A percentile compares a stretch with the other conserved stretches of the same genome.
phyloP scores from a whole-genome alignment of 2,329 filamentous ascomycete genomes.

The Diplodia seriata region DNA sequence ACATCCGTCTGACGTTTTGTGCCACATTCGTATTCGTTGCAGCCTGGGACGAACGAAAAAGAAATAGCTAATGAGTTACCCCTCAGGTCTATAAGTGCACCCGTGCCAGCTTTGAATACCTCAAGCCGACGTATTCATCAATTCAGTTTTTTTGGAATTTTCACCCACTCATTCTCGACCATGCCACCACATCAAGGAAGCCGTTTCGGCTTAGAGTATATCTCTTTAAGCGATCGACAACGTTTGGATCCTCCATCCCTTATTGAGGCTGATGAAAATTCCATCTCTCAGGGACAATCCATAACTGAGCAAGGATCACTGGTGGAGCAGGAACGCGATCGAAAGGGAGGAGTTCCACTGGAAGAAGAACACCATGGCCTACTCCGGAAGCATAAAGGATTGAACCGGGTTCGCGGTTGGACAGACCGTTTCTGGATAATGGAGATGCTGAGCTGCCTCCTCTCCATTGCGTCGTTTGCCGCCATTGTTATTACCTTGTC shows the following conservation, averaged over 20 bases:
- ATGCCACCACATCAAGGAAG: too few relatives aligned
- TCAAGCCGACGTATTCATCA: too few relatives aligned
- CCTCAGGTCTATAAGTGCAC: too few relatives aligned
- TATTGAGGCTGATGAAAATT: background rate
- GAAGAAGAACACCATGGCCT: background rate
- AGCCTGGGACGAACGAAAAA: too few relatives aligned
- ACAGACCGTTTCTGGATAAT: slow-evolving; percentile 1
- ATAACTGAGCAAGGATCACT: background rate
- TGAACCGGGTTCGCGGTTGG: background rate
- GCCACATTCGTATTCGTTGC: too few relatives aligned
- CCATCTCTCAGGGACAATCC: background rate
- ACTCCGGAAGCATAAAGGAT: background rate
- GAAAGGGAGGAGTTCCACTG: background rate
- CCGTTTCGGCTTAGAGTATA: background rate
- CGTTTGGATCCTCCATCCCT: background rate
- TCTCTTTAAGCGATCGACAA: background rate
- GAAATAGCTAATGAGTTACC: too few relatives aligned
- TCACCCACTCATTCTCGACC: too few relatives aligned
- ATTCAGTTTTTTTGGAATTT: too few relatives aligned
- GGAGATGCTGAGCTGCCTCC: slow-evolving; percentile 9
- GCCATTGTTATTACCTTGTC: background rate
- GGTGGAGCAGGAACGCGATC: background rate
- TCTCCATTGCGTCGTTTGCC: background rate
- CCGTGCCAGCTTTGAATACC: too few relatives aligned
- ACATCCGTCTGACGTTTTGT: too few relatives aligned